A percentile compares a stretch with the other conserved stretches of the same genome.
These are phyloP conservation scores for Pseudocercospora crystallina DNA, from an alignment of 2,329 filamentous ascomycete genomes.

Conservation along the genomic window DNA sequence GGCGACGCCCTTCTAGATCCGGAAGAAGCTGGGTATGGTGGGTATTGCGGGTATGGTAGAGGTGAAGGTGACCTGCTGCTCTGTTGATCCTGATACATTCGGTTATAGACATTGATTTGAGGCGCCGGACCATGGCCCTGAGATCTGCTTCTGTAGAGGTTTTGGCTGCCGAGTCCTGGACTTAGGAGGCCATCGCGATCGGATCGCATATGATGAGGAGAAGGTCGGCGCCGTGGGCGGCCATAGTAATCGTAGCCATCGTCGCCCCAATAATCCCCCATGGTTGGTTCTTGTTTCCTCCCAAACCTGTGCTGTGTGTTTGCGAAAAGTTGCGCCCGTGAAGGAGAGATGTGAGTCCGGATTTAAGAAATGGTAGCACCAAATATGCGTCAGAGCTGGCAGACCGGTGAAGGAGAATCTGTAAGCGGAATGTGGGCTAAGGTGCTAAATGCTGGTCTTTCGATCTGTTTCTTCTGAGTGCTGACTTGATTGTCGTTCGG, in stretches of 20 bases:
- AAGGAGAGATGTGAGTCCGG: no score
- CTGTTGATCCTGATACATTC: conserved; percentile 29
- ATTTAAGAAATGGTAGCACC: no score
- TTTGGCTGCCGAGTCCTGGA: conserved; percentile 23
- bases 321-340: no score
- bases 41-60: conserved; percentile 15
- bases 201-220: conserved; percentile 21
- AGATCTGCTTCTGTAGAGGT: conserved; percentile 47
- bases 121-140: conserved; percentile 45
- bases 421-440: no score
- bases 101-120: conserved; percentile 49
- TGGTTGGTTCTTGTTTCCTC: not conserved
- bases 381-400: not conserved
- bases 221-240: conserved; percentile 20
- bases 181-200: conserved; percentile 27
- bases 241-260: conserved; percentile 23
- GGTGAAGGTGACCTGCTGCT: conserved; percentile 17
- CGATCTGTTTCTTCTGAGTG: no score
- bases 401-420: conserved; percentile 9
- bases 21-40: conserved; percentile 29
- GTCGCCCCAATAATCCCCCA: conserved; percentile 26
- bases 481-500: no score
- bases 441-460: no score
- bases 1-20: conserved; percentile 23
- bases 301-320: no score